Evolutionary conservation across 2,329 filamentous ascomycete species (phyloP).

Genomic region (Pyricularia grisea): DNA sequence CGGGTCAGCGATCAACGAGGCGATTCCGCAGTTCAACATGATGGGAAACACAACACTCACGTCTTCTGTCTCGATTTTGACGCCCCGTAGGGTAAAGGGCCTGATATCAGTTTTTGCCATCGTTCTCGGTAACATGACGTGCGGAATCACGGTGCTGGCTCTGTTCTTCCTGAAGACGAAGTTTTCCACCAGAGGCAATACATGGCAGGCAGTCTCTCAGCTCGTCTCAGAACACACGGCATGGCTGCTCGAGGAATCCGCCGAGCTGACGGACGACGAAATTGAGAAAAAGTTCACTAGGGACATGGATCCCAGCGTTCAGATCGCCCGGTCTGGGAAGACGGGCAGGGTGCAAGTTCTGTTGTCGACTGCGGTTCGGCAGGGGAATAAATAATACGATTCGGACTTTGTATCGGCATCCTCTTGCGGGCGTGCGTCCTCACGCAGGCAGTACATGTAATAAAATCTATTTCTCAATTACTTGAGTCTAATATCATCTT

Average conservation of each 20-base stretch:
- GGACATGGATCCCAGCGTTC: conserved; percentile 8
- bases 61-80: conserved; percentile 5
- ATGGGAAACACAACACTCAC: conserved; percentile 7
- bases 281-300: conserved; percentile 3
- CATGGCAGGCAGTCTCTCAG: conserved; percentile 15
- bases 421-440: neutral
- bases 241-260: conserved; percentile 11
- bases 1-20: conserved; percentile 11
- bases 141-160: conserved; percentile 9
- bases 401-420: neutral
- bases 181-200: conserved; percentile 13
- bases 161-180: conserved; percentile 11
- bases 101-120: conserved; percentile 8
- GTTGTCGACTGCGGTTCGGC: neutral
- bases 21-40: conserved; percentile 9
- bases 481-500: no score
- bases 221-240: conserved; percentile 13
- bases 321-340: conserved; percentile 8
- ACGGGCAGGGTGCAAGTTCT: conserved; percentile 12
- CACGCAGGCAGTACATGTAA: no score
- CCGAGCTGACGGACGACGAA: conserved; percentile 11
- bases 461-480: no score
- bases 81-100: conserved; percentile 9
- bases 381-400: neutral
- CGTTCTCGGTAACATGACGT: conserved; percentile 8